Evolutionary conservation across 75 land plant species (phyloP).

Genomic region (Isoetes taiwanensis): DNA sequence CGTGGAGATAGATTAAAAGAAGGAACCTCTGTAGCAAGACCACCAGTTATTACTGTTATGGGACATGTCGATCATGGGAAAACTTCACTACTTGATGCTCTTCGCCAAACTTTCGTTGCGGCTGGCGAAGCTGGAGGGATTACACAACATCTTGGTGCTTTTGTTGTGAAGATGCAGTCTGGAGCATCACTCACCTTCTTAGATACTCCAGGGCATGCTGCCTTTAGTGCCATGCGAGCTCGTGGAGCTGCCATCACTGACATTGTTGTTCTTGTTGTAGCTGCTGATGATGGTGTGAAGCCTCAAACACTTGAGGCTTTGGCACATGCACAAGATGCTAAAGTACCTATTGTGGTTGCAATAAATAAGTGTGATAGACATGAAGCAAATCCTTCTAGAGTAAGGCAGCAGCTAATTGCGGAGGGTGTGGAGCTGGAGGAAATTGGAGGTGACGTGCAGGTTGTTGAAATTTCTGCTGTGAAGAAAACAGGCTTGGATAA

Average conservation of each 20-base stretch:
- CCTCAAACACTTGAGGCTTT: conserved; percentile 94
- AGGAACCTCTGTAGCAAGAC: conserved; percentile 38
- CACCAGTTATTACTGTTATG: conserved; percentile 94
- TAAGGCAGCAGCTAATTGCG: conserved; percentile 61
- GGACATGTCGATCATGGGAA: conserved; percentile 99
- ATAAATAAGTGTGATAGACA: conserved; percentile 89
- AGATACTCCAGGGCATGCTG: conserved; percentile 98
- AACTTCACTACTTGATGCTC: conserved; percentile 87
- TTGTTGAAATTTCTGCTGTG: conserved; percentile 74
- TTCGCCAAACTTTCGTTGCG: conserved; percentile 77
- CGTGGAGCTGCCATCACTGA: conserved; percentile 97
- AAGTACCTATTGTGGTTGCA: conserved; percentile 91
- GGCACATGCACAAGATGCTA: conserved; percentile 69
- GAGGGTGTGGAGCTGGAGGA: conserved; percentile 78
- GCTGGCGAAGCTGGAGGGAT: conserved; percentile 96
- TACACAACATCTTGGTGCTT: conserved; percentile 97
- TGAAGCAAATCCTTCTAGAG: conserved; percentile 68
- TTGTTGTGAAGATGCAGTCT: conserved; percentile 77
- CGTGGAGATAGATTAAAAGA: conserved; percentile 26
- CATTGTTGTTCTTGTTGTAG: conserved; percentile 89
- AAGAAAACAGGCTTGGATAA: conserved; percentile 54
- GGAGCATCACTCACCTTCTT: conserved; percentile 85
- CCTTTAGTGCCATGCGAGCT: conserved; percentile 96
- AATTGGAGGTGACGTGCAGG: conserved; percentile 88
- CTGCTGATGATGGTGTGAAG: conserved; percentile 99